phyloP scores from a whole-genome alignment of 2,329 filamentous ascomycete species.

The Helminthosporium solani region DNA sequence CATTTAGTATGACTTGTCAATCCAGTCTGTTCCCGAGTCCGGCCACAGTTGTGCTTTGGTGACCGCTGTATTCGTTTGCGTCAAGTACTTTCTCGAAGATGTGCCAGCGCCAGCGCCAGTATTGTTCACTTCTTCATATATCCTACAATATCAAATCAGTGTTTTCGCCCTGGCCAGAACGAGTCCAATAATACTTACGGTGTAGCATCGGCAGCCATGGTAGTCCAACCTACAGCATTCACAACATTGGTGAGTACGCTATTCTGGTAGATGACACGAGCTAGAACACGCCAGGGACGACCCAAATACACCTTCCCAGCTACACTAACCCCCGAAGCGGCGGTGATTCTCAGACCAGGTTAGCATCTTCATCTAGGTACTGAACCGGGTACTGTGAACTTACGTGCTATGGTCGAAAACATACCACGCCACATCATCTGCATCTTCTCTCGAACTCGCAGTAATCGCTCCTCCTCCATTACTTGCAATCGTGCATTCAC shows the following conservation, averaged over 20 bases:
- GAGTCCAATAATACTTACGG: conserved; percentile 1
- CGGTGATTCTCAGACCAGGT: background rate
- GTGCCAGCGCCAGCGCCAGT: conserved; percentile 53
- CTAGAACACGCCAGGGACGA: conserved; percentile 52
- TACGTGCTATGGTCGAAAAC: conserved; percentile 53
- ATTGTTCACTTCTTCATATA: conserved; percentile 49
- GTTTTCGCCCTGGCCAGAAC: no score
- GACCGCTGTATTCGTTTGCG: conserved; percentile 37
- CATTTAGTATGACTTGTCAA: conserved; percentile 2
- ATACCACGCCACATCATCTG: conserved; percentile 45
- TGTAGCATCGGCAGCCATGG: conserved; percentile 39
- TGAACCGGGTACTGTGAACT: background rate
- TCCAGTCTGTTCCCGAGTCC: conserved; percentile 29
- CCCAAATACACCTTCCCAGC: conserved; percentile 48
- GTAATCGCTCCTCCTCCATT: conserved; percentile 25
- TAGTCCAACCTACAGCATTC: conserved; percentile 57
- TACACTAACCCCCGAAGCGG: conserved; percentile 15
- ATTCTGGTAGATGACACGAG: conserved; percentile 50
- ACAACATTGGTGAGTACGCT: conserved; percentile 54
- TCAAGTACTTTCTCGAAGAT: conserved; percentile 46
- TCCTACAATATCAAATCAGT: background rate
- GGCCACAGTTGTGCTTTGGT: conserved; percentile 45
- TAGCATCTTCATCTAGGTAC: background rate
- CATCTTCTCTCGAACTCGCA: conserved; percentile 18
- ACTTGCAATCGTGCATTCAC: conserved; percentile 41